These are phyloP conservation scores for Prototheca cutis DNA, from an alignment of 163 green algal genomes.

Conservation along the genomic window DNA sequence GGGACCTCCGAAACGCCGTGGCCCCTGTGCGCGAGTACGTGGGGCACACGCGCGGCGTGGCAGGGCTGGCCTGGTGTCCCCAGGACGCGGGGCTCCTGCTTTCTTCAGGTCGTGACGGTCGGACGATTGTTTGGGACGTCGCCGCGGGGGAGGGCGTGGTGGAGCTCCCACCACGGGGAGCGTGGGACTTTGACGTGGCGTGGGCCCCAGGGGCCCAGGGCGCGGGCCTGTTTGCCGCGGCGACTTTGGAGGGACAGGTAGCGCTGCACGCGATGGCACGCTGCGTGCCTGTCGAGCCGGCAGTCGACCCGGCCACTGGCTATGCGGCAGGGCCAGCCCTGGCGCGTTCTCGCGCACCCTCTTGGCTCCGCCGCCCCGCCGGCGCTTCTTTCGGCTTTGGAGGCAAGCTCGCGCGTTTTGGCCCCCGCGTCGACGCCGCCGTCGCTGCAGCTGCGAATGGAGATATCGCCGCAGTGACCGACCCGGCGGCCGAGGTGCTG, in stretches of 20 bases:
- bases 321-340: background rate
- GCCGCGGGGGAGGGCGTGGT: slow-evolving; percentile 17
- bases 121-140: slow-evolving; percentile 87
- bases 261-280: slow-evolving; percentile 24
- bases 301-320: slow-evolving; percentile 10
- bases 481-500: background rate
- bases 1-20: slow-evolving; percentile 91
- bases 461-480: background rate
- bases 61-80: slow-evolving; percentile 80
- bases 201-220: slow-evolving; percentile 65
- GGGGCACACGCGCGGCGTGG: slow-evolving; percentile 70
- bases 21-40: slow-evolving; percentile 61
- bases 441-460: slow-evolving; percentile 19
- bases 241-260: slow-evolving; percentile 77
- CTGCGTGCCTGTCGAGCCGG: slow-evolving; percentile 5
- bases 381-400: slow-evolving; percentile 87
- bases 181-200: slow-evolving; percentile 80
- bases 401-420: slow-evolving; percentile 32
- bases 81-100: slow-evolving; percentile 83
- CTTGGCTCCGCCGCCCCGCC: slow-evolving; percentile 73
- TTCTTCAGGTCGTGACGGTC: slow-evolving; percentile 81
- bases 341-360: slow-evolving; percentile 53
- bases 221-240: slow-evolving; percentile 77
- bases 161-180: slow-evolving; percentile 42
- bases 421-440: background rate